Conservation (phyloP, 1,284 basidiomycete species). For the Malassezia slooffiae region DNA sequence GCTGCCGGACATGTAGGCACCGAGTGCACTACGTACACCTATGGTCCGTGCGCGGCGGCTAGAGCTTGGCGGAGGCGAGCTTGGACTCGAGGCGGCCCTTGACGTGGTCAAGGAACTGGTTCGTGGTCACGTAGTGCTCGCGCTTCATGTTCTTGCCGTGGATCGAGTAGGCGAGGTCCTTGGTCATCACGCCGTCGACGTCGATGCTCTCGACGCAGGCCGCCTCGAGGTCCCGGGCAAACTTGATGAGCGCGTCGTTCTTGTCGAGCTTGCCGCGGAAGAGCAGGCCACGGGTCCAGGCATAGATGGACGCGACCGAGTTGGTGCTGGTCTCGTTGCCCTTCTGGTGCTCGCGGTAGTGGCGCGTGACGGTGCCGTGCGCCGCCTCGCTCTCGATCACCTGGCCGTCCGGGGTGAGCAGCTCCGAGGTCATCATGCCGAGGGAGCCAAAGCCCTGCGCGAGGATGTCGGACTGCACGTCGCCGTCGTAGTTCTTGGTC, state of each 20-base stretch:
- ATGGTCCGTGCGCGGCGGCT: no score
- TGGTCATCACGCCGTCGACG: conserved; percentile 76
- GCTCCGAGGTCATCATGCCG: conserved; percentile 95
- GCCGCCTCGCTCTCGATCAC: conserved; percentile 58
- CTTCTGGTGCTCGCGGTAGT: conserved; percentile 95
- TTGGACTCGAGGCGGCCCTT: conserved; percentile 29
- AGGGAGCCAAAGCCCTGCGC: conserved; percentile 72
- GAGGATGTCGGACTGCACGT: conserved; percentile 29
- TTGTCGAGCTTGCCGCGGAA: conserved; percentile 86
- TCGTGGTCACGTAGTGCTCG: conserved; percentile 42
- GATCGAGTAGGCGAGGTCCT: conserved; percentile 83
- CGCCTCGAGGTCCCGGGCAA: conserved; percentile 73
- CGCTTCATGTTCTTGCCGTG: conserved; percentile 61
- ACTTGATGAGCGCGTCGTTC: conserved; percentile 64
- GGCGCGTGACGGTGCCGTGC: conserved; percentile 67
- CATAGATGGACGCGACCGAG: conserved; percentile 95
- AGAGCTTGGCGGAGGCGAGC: conserved; percentile 10
- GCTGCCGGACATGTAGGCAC: no score
- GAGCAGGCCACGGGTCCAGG: conserved; percentile 81
- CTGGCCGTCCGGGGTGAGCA: conserved; percentile 87
- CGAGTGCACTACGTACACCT: no score
- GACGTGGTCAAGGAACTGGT: conserved; percentile 42
- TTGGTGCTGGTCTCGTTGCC: conserved; percentile 77
- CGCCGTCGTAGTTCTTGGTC: conserved; percentile 41
- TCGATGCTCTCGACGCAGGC: conserved; percentile 86